A percentile compares a stretch with the other conserved stretches of the same genome.
phyloP scores from a whole-genome alignment of 2,329 filamentous ascomycete species.

The Pseudogymnoascus sp. region DNA sequence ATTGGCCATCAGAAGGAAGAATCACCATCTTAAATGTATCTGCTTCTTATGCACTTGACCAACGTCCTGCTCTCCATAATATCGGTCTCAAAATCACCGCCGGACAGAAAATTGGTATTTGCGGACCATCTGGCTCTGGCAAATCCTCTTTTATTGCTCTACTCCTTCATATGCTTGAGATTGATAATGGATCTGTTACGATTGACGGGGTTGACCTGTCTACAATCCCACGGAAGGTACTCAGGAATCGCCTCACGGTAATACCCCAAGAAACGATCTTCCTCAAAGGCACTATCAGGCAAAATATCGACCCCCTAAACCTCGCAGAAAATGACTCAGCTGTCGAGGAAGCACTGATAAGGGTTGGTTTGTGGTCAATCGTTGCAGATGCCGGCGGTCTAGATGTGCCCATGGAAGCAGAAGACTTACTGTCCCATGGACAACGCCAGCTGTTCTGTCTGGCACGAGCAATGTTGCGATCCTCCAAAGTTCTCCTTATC shows the following conservation, averaged over 20 bases:
- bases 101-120: slow-evolving; percentile 42
- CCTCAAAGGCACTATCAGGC: slow-evolving; percentile 37
- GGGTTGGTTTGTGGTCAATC: slow-evolving; percentile 34
- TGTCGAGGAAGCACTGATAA: slow-evolving; percentile 35
- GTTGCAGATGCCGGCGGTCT: slow-evolving; percentile 33
- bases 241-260: slow-evolving; percentile 37
- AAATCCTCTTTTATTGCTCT: slow-evolving; percentile 42
- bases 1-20: slow-evolving; percentile 25
- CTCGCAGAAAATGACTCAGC: slow-evolving; percentile 29
- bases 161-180: slow-evolving; percentile 41
- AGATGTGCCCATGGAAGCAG: slow-evolving; percentile 26
- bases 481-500: slow-evolving; percentile 28
- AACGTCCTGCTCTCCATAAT: slow-evolving; percentile 60
- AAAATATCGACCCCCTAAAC: slow-evolving; percentile 39
- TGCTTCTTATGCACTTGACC: slow-evolving; percentile 43
- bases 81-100: slow-evolving; percentile 61
- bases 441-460: slow-evolving; percentile 42
- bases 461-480: slow-evolving; percentile 36
- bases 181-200: slow-evolving; percentile 32
- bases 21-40: slow-evolving; percentile 24
- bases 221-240: slow-evolving; percentile 32
- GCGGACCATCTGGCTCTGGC: slow-evolving; percentile 45
- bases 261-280: slow-evolving; percentile 43
- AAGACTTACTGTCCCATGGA: slow-evolving; percentile 34
- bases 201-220: slow-evolving; percentile 38